Conservation (phyloP, 176 grass and related monocot species). For the Aegilops tauschii region DNA sequence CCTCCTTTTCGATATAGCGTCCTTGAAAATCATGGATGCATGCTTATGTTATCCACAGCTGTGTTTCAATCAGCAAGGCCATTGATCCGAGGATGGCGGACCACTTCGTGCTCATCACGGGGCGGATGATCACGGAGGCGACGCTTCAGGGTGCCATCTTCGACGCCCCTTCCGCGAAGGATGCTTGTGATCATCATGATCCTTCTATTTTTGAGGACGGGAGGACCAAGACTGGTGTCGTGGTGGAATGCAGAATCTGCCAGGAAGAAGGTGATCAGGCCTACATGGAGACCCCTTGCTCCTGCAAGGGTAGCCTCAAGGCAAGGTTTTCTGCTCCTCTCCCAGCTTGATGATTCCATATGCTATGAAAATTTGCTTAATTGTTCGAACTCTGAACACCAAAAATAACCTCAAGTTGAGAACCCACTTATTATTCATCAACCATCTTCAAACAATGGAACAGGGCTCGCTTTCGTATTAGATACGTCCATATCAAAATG, state of each 20-base stretch:
- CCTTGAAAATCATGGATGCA: background rate
- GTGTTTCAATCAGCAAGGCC: background rate
- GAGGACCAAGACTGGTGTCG: constrained; percentile 23
- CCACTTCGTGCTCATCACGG: constrained; percentile 73
- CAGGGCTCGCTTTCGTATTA: background rate
- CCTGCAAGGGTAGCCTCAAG: constrained; percentile 88
- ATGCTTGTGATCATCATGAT: background rate
- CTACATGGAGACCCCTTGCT: constrained; percentile 77
- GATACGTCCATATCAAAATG: background rate
- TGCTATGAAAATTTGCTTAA: background rate
- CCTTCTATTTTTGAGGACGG: constrained; percentile 7
- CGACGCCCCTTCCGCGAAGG: background rate
- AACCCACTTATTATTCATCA: background rate
- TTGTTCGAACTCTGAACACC: background rate
- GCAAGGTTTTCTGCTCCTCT: constrained; percentile 13
- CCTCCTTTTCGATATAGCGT: background rate
- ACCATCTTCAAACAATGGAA: background rate
- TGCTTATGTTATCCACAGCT: background rate
- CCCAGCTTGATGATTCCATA: background rate
- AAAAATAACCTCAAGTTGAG: background rate
- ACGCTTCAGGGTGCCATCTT: constrained; percentile 51
- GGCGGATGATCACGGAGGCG: constrained; percentile 66
- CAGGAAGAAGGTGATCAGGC: constrained; percentile 67
- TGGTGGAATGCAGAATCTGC: constrained; percentile 83
- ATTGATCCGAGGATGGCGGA: constrained; percentile 52